Evolutionary conservation across 2,329 filamentous ascomycete species (phyloP).

Genomic region (Golovinomyces cichoracearum): DNA sequence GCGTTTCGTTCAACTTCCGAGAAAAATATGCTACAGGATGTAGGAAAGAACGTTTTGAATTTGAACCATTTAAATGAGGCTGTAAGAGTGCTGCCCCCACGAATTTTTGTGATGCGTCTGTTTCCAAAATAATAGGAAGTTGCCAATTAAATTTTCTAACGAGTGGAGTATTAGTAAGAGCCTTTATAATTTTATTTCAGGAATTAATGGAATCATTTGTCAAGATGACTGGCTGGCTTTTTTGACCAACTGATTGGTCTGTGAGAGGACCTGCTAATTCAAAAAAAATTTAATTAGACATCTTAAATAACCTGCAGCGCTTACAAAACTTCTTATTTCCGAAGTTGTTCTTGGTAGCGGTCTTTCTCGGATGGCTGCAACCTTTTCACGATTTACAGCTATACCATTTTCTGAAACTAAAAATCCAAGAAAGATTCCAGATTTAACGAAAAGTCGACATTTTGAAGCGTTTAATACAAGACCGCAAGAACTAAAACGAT

Average conservation of each 20-base stretch:
- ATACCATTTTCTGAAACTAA: background rate
- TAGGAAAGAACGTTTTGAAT: background rate
- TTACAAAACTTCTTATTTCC: background rate
- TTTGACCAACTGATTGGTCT: background rate
- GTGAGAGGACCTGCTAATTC: background rate
- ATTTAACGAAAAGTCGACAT: background rate
- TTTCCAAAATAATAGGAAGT: background rate
- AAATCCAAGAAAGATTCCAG: background rate
- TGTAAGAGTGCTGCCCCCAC: background rate
- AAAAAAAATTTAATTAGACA: background rate
- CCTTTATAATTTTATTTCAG: background rate
- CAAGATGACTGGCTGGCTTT: background rate
- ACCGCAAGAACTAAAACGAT: background rate
- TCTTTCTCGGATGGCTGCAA: background rate
- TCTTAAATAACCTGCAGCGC: background rate
- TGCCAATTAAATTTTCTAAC: background rate
- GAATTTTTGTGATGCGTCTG: background rate
- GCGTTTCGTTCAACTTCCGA: background rate
- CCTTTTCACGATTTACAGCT: background rate
- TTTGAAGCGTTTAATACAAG: background rate
- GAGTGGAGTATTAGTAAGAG: background rate
- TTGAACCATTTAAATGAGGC: background rate
- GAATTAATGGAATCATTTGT: background rate
- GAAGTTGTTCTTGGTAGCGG: background rate
- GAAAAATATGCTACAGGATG: background rate